Conservation (phyloP, 2,329 filamentous ascomycete genomes). For the Nigrospora osmanthi region DNA sequence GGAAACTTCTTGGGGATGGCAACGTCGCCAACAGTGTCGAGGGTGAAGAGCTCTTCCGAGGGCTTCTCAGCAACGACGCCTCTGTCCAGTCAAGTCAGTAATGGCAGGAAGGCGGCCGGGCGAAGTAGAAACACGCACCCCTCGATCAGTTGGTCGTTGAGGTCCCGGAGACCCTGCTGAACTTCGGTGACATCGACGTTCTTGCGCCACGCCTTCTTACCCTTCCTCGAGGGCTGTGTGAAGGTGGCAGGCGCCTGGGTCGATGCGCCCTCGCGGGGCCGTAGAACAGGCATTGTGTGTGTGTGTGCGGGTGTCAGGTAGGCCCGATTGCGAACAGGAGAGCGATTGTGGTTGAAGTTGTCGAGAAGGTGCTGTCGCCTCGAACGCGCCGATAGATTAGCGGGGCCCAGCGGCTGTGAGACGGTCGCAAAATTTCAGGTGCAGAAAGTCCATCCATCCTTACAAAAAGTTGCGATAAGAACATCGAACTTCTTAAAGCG, state of each 20-base stretch:
- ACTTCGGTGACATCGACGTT: slow-evolving; percentile 92
- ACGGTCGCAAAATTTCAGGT: slow-evolving; percentile 4
- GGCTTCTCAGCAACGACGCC: slow-evolving; percentile 79
- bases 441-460: background rate
- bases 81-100: slow-evolving; percentile 33
- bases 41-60: slow-evolving; percentile 74
- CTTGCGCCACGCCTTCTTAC: slow-evolving; percentile 98
- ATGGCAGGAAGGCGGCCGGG: background rate
- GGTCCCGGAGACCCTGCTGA: slow-evolving; percentile 69
- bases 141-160: slow-evolving; percentile 84
- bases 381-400: background rate
- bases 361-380: background rate
- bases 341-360: background rate
- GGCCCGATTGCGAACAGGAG: background rate
- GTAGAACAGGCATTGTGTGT: slow-evolving; percentile 49
- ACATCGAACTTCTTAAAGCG: background rate
- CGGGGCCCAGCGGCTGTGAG: background rate
- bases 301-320: no score
- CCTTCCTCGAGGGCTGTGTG: slow-evolving; percentile 87
- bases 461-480: slow-evolving; percentile 1
- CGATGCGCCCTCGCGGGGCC: slow-evolving; percentile 34
- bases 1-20: slow-evolving; percentile 56
- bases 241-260: slow-evolving; percentile 66
- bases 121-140: slow-evolving; percentile 48
- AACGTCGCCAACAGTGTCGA: slow-evolving; percentile 69